Evolutionary conservation across 192 early-diverging fungal genomes (phyloP).

Genomic region (Glomus cerebriforme): DNA sequence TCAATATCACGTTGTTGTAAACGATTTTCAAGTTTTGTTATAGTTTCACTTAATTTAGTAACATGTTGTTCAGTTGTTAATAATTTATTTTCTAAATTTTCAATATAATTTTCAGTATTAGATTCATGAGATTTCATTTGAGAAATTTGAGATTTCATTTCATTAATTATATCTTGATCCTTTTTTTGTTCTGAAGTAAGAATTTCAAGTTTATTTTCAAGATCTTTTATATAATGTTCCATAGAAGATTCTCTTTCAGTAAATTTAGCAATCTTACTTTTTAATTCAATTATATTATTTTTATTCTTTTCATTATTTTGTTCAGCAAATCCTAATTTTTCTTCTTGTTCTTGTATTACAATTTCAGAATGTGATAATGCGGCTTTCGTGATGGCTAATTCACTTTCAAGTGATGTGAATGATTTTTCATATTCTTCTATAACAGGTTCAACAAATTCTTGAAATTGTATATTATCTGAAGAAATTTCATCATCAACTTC

Average conservation of each 20-base stretch:
- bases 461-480: neutral
- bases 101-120: slow-evolving; percentile 34
- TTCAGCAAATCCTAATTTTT: slow-evolving; percentile 44
- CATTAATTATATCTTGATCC: slow-evolving; percentile 35
- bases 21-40: slow-evolving; percentile 29
- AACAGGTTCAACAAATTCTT: slow-evolving; percentile 63
- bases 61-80: neutral
- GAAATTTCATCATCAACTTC: neutral
- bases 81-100: slow-evolving; percentile 36
- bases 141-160: neutral
- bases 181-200: slow-evolving; percentile 34
- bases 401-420: slow-evolving; percentile 60
- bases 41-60: neutral
- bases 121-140: neutral
- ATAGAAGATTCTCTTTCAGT: slow-evolving; percentile 49
- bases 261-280: slow-evolving; percentile 50
- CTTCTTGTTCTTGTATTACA: slow-evolving; percentile 58
- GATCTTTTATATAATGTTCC: slow-evolving; percentile 45
- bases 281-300: slow-evolving; percentile 39
- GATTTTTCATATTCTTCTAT: slow-evolving; percentile 74
- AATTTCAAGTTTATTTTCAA: slow-evolving; percentile 41
- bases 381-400: slow-evolving; percentile 58
- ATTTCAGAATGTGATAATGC: slow-evolving; percentile 58
- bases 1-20: slow-evolving; percentile 31
- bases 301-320: slow-evolving; percentile 21